Conservation (phyloP, 306 rosid species). For the Dryas alaskensis region DNA sequence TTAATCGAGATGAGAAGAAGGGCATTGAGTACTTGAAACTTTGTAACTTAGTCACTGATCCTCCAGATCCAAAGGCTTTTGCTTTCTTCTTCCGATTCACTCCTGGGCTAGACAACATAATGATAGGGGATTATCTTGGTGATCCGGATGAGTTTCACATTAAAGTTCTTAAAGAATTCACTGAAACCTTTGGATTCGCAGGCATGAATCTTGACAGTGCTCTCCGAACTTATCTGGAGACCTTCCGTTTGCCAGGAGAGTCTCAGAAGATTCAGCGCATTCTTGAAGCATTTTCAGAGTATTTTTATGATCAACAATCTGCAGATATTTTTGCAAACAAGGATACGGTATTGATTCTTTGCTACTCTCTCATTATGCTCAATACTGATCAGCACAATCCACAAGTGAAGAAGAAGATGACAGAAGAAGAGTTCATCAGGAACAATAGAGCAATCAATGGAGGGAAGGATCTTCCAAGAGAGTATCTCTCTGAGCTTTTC, state of each 20-base stretch:
- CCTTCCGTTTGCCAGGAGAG: conserved; percentile 82
- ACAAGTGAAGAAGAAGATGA: conserved; percentile 95
- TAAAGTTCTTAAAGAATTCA: conserved; percentile 67
- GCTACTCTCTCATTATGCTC: conserved; percentile 89
- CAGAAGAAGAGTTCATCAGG: conserved; percentile 84
- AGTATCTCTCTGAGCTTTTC: conserved; percentile 76
- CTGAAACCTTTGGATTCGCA: conserved; percentile 57
- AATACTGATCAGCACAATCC: conserved; percentile 96
- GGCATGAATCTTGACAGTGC: conserved; percentile 86
- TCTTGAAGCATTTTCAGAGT: conserved; percentile 72
- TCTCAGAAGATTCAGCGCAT: conserved; percentile 89
- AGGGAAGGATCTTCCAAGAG: conserved; percentile 90
- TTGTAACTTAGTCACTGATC: conserved; percentile 62
- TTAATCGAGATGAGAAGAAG: conserved; percentile 75
- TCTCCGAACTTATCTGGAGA: conserved; percentile 69
- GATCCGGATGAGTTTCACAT: conserved; percentile 79
- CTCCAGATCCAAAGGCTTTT: conserved; percentile 59
- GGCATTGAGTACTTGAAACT: conserved; percentile 75
- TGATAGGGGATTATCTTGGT: conserved; percentile 84
- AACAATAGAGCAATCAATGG: conserved; percentile 86
- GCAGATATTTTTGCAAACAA: conserved; percentile 65
- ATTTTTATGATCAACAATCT: conserved; percentile 63
- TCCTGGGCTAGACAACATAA: conserved; percentile 67
- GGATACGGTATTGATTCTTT: conserved; percentile 74
- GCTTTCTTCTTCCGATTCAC: conserved; percentile 79